Evolutionary conservation across 768 basidiomycete species (phyloP), one percentile per base, ranked within the genome.

Genomic region (Pulveroboletus sp.): DNA sequence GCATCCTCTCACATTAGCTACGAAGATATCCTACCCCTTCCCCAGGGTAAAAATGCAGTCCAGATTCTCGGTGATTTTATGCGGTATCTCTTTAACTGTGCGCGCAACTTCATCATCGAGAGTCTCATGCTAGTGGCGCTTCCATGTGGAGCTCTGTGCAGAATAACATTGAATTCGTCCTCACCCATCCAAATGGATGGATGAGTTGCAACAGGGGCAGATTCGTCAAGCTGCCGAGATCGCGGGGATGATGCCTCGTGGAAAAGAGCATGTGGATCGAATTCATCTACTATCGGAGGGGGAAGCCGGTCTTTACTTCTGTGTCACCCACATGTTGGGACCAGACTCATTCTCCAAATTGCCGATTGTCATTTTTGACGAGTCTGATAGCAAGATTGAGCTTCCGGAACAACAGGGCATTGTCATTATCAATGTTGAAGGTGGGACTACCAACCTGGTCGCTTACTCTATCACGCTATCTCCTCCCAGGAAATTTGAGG

Each of bases 351-450:
- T 69, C 6, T 52, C 49, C 11, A 38, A 43, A 11, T 2, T 50
- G 5, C 43, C 55, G 3, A 43, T 47, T 21, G 27, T 46, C 3
- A 46, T 33, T n/a, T 9, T 53, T 2, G 53, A 26, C n/a, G 44
- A 41, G 18, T 24, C 21, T 21, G 21, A 21, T 21, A 21, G 4
- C 21, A 21, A 21, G 21, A 21, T 21, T 4, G 21, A 21, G 21
- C 21, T 21, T 21, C 4, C 54, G 70, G 76, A 62, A 1, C 64
- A 64, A 1, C 51, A 66, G 28, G 69, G 69, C 0, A 54, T 77
- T 5, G 62, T 77, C 17, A 59, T 80, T 6, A 67, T 78, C 14
- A 78, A 79, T 58, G 61, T 56, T 17, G 79, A 77, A 8, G 71
- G 74, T 0, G 66, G 76, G 4, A 74, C 68, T 6, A 51, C 70